Conservation (phyloP, 306 rosid species). For the apple (Malus domestica) region ASM211411v1 NC_041789.1:27498001-27498500, state of each 20-base stretch:
- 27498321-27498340: conserved; percentile 66
- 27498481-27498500: not conserved
- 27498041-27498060: not conserved
- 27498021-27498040: not conserved
- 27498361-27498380: conserved; percentile 90
- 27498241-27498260: conserved; percentile 65
- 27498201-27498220: conserved; percentile 93
- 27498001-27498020: conserved; percentile 7
- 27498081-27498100: not conserved
- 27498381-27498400: conserved; percentile 38
- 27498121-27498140: conserved; percentile 86
- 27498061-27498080: not conserved
- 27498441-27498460: not conserved
- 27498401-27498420: not conserved
- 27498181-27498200: conserved; percentile 94
- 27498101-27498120: not conserved
- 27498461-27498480: not conserved
- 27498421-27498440: conserved; percentile 6
- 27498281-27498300: conserved; percentile 45
- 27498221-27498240: conserved; percentile 79
- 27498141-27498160: conserved; percentile 81
- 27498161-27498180: conserved; percentile 76
- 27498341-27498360: conserved; percentile 69
- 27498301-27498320: conserved; percentile 74
- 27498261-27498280: conserved; percentile 31